phyloP scores from a whole-genome alignment of 441 rosid genomes.

The Populus hybrid region DNA sequence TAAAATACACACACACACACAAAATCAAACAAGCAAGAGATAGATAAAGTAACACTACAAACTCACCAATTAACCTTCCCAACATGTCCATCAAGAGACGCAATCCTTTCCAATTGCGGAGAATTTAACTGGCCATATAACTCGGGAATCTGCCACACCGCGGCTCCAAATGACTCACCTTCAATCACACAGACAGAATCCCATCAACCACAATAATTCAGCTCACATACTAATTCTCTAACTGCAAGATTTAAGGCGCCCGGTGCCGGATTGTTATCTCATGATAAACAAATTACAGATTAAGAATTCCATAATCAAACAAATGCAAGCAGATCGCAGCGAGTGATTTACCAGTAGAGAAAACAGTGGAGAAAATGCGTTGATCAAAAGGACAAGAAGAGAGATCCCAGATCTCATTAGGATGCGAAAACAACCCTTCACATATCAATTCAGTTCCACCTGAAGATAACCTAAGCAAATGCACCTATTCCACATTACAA shows the following conservation, averaged over 20 bases:
- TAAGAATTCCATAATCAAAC: not conserved
- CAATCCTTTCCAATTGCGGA: conserved; percentile 76
- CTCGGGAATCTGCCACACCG: conserved; percentile 97
- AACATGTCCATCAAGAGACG: conserved; percentile 77
- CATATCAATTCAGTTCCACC: conserved; percentile 84
- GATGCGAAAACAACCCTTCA: conserved; percentile 89
- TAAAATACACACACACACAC: not conserved
- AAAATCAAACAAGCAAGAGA: not conserved
- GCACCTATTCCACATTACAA: conserved; percentile 48
- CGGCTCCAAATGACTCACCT: conserved; percentile 87
- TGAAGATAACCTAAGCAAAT: conserved; percentile 79
- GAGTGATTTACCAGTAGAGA: conserved; percentile 52
- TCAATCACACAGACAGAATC: conserved; percentile 16
- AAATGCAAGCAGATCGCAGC: not conserved
- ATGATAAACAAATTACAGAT: not conserved
- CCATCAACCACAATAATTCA: not conserved
- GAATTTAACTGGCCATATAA: conserved; percentile 77
- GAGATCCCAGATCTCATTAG: conserved; percentile 92
- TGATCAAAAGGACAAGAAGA: conserved; percentile 85
- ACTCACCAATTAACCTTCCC: conserved; percentile 78
- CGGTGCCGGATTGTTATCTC: not conserved
- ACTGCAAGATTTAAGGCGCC: not conserved
- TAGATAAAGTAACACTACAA: not conserved
- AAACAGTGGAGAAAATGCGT: conserved; percentile 86
- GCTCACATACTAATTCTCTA: not conserved